Percentiles rank a stretch among this genome's conserved stretches.
phyloP scores from a whole-genome alignment of 306 rosid species.

The Cyclanthera cordifolia region DNA sequence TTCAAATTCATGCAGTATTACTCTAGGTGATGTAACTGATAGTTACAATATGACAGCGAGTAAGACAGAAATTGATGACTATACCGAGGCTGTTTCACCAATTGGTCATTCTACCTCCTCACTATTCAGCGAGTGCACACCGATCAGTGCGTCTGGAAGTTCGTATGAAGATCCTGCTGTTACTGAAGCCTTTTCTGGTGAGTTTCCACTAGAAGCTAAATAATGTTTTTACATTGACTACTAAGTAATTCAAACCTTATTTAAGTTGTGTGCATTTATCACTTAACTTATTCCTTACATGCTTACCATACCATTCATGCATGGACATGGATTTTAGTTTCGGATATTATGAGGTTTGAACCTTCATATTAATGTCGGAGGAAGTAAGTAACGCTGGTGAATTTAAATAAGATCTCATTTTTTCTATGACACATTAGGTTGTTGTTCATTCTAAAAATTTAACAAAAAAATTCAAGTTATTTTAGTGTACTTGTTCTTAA shows the following conservation, averaged over 20 bases:
- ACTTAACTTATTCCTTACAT: neutral
- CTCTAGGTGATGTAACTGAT: slow-evolving; percentile 44
- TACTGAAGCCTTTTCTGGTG: slow-evolving; percentile 45
- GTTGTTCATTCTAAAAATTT: neutral
- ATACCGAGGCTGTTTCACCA: slow-evolving; percentile 48
- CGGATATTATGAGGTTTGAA: neutral
- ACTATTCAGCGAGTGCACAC: slow-evolving; percentile 42
- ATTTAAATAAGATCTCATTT: neutral
- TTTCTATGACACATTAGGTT: neutral
- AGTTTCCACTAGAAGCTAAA: slow-evolving; percentile 19
- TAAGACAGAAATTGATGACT: slow-evolving; percentile 54
- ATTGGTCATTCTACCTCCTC: slow-evolving; percentile 54
- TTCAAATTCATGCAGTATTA: slow-evolving; percentile 56
- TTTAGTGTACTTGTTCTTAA: neutral
- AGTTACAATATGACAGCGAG: slow-evolving; percentile 39
- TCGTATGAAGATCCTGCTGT: slow-evolving; percentile 45
- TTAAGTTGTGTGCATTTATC: neutral
- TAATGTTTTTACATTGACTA: neutral
- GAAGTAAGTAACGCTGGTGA: neutral
- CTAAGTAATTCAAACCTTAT: neutral
- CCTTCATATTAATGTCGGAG: neutral
- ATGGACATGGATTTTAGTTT: neutral
- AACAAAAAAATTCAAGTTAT: neutral
- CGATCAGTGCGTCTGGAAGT: slow-evolving; percentile 43
- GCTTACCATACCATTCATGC: neutral